Percentiles rank a stretch among this genome's conserved stretches.
Conservation (phyloP, 805 yeast species). For the Tanozyma kutaoensis region DNA sequence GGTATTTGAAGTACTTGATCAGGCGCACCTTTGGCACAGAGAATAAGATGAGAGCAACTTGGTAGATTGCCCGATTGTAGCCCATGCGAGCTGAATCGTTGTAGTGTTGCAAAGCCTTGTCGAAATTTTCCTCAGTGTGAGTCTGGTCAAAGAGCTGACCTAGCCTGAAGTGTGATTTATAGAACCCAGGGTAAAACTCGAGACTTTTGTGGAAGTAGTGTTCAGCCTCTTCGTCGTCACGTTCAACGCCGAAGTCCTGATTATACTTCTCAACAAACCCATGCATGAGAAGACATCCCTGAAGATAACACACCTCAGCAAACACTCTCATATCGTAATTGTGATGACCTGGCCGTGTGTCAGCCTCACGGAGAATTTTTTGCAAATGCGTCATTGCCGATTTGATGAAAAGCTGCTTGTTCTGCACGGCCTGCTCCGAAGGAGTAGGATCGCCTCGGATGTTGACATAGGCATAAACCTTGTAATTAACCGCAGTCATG, state of each 20-base stretch:
- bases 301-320: constrained; percentile 21
- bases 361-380: constrained; percentile 21
- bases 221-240: constrained; percentile 14
- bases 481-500: constrained; percentile 22
- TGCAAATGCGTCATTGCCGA: constrained; percentile 23
- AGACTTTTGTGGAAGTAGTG: constrained; percentile 18
- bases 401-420: constrained; percentile 23
- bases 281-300: constrained; percentile 24
- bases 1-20: constrained; percentile 19
- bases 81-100: constrained; percentile 26
- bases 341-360: no score
- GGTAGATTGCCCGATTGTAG: constrained; percentile 30
- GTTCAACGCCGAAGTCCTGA: constrained; percentile 22
- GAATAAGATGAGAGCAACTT: constrained; percentile 23
- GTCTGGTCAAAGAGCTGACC: constrained; percentile 24
- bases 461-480: constrained; percentile 26
- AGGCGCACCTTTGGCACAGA: constrained; percentile 21
- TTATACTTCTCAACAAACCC: constrained; percentile 16
- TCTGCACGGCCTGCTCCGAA: constrained; percentile 14
- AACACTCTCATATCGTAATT: constrained; percentile 5
- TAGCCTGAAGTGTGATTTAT: constrained; percentile 20
- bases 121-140: constrained; percentile 16
- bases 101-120: constrained; percentile 19
- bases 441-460: constrained; percentile 25
- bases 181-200: constrained; percentile 16